Percentiles rank a stretch among this genome's conserved stretches.
phyloP scores from a whole-genome alignment of 495 filamentous ascomycete species.

The Thermothielavioides terrestris region DNA sequence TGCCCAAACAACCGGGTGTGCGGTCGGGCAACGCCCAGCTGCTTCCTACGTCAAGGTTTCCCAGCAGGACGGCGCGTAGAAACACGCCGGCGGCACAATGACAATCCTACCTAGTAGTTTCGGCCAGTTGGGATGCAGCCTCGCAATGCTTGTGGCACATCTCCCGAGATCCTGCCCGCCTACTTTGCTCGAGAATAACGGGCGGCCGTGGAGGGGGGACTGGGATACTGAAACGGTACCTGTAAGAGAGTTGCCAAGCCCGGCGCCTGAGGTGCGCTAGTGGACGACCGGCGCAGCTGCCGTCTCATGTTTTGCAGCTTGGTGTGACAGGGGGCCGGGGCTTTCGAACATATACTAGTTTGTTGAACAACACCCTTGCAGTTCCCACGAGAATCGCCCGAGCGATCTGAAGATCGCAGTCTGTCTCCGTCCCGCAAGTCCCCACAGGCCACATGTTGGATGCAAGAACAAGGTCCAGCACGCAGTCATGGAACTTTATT shows the following conservation, averaged over 20 bases:
- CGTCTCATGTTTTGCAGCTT: slow-evolving; percentile 4
- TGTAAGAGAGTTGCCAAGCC: slow-evolving; percentile 27
- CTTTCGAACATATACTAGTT: neutral
- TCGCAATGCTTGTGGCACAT: slow-evolving; percentile 19
- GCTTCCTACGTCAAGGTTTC: neutral
- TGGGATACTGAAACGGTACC: slow-evolving; percentile 25
- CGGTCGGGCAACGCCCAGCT: too few relatives aligned
- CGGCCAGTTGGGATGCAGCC: too few relatives aligned
- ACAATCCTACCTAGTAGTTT: too few relatives aligned
- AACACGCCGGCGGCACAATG: too few relatives aligned
- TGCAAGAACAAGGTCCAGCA: neutral
- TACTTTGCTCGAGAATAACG: neutral
- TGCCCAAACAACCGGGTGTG: too few relatives aligned
- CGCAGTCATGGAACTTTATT: neutral
- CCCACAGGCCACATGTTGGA: neutral
- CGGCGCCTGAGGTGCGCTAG: neutral
- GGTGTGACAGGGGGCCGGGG: neutral
- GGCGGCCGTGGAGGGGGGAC: slow-evolving; percentile 6
- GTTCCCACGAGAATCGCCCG: too few relatives aligned
- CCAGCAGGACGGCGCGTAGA: neutral
- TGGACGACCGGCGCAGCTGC: neutral
- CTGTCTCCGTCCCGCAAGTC: neutral
- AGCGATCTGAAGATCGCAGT: neutral
- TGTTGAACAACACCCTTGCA: neutral
- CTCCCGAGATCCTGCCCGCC: slow-evolving; percentile 8